These are phyloP conservation scores for Phytophthora palmivora DNA, from an alignment of 352 stramenopile genomes.

Conservation along the genomic window DNA sequence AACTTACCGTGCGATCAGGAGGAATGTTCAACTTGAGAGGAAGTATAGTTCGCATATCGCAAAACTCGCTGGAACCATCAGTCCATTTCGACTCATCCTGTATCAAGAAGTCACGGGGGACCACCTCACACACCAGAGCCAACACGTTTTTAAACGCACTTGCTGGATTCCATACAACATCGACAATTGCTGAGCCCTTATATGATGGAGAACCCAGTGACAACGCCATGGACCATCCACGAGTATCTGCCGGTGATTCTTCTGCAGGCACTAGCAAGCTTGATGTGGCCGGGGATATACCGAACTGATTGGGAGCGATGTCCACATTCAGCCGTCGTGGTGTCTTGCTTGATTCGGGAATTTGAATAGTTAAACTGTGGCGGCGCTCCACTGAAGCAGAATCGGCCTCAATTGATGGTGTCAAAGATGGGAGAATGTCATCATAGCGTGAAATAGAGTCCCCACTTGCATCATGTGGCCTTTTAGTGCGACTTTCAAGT, in stretches of 20 bases:
- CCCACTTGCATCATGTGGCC: conserved; percentile 13
- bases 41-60: conserved; percentile 26
- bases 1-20: conserved; percentile 36
- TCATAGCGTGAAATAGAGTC: conserved; percentile 30
- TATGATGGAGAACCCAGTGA: conserved; percentile 50
- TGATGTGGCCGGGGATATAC: conserved; percentile 47
- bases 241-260: conserved; percentile 68
- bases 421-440: conserved; percentile 35
- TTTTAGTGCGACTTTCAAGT: conserved; percentile 15
- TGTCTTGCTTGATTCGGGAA: conserved; percentile 28
- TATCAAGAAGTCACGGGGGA: conserved; percentile 42
- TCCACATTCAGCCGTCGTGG: conserved; percentile 36
- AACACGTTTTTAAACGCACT: conserved; percentile 63
- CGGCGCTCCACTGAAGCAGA: conserved; percentile 21
- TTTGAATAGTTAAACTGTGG: conserved; percentile 37
- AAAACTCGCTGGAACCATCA: conserved; percentile 6
- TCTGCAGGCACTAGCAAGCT: conserved; percentile 77
- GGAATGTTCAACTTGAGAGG: conserved; percentile 53
- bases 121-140: conserved; percentile 50
- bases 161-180: conserved; percentile 66
- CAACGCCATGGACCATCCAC: conserved; percentile 61
- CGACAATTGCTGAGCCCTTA: conserved; percentile 40
- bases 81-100: conserved; percentile 17
- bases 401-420: conserved; percentile 16
- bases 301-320: conserved; percentile 44